Percentiles rank a stretch among this genome's conserved stretches.
Evolutionary conservation across 2,329 filamentous ascomycete species (phyloP).

Genomic region (Fusarium siculi): DNA sequence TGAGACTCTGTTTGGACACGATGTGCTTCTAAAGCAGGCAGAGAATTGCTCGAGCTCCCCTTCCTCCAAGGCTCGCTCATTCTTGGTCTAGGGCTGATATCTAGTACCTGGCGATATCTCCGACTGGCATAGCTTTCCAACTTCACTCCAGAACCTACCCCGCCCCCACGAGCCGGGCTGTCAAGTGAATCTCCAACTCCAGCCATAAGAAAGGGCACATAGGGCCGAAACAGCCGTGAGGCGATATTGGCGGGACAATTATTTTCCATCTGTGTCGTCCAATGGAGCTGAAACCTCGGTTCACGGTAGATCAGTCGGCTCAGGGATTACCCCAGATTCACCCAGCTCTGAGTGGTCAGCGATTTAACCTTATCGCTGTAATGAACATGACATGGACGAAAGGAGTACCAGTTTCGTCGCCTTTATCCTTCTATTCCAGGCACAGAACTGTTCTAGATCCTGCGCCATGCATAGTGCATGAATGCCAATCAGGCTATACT

Average conservation of each 20-base stretch:
- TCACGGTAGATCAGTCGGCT: background rate
- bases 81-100: background rate
- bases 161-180: constrained; percentile 3
- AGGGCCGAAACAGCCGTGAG: background rate
- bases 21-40: background rate
- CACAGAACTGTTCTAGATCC: constrained; percentile 44
- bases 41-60: background rate
- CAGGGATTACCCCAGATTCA: constrained; percentile 16
- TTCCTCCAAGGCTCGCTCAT: background rate
- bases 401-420: constrained; percentile 20
- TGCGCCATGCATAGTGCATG: background rate
- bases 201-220: background rate
- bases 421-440: constrained; percentile 50
- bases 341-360: background rate
- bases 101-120: background rate
- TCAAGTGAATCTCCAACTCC: constrained; percentile 24
- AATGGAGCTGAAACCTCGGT: constrained; percentile 4
- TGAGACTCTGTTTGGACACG: background rate
- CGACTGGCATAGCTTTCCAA: background rate
- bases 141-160: constrained; percentile 10
- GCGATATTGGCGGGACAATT: background rate
- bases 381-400: background rate
- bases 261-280: constrained; percentile 3
- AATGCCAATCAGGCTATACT: background rate
- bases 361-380: background rate